phyloP scores from a whole-genome alignment of 1,284 basidiomycete genomes.

The Naganishia albida region DNA sequence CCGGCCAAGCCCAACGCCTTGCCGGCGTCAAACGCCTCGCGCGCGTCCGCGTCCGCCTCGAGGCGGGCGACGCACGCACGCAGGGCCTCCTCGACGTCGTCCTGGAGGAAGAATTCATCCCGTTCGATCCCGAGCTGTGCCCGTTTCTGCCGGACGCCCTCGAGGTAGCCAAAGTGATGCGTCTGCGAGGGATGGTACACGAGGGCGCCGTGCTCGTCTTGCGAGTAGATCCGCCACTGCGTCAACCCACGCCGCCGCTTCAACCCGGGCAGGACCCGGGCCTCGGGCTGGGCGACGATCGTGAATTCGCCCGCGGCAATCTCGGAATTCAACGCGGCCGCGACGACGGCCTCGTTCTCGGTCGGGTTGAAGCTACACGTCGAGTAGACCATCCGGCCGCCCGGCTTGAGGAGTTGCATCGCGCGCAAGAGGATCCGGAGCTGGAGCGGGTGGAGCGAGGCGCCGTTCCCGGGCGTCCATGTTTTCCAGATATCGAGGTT shows the following conservation, averaged over 20 bases:
- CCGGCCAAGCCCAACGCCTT: constrained; percentile 52
- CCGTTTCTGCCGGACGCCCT: constrained; percentile 20
- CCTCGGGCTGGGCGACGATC: constrained; percentile 23
- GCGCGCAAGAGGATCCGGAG: constrained; percentile 87
- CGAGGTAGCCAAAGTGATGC: constrained; percentile 27
- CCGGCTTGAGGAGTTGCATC: constrained; percentile 82
- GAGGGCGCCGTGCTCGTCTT: constrained; percentile 35
- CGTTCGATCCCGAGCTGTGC: constrained; percentile 39
- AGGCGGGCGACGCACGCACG: constrained; percentile 31
- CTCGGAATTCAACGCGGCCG: constrained; percentile 72
- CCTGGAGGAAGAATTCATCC: constrained; percentile 32
- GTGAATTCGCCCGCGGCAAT: constrained; percentile 55
- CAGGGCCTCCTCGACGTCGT: constrained; percentile 30
- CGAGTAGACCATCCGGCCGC: constrained; percentile 93
- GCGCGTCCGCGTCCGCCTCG: constrained; percentile 40
- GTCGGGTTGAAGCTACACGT: constrained; percentile 97
- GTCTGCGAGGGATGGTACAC: constrained; percentile 43
- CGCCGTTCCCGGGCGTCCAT: constrained; percentile 86
- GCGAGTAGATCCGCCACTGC: constrained; percentile 66
- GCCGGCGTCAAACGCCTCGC: constrained; percentile 40
- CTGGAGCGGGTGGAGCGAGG: constrained; percentile 85
- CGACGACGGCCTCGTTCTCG: constrained; percentile 96
- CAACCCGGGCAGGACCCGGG: constrained; percentile 68
- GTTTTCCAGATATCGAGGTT: constrained; percentile 93
- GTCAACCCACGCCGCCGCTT: constrained; percentile 72